Evolutionary conservation across 768 basidiomycete species (phyloP).

Genomic region (Botryobasidium botryosum): DNA sequence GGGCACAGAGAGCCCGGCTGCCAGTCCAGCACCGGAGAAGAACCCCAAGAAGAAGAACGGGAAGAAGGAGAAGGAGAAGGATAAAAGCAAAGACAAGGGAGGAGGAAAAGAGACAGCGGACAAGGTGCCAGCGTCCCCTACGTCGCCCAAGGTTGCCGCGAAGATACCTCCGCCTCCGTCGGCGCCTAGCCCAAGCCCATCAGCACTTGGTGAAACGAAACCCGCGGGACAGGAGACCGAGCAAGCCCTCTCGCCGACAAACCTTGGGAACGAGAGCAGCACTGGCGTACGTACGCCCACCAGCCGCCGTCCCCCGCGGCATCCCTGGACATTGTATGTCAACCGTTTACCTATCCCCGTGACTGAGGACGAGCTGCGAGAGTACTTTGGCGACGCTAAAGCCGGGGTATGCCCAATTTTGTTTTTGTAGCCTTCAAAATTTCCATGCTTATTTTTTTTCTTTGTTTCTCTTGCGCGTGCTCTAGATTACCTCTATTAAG

Average conservation of each 20-base stretch:
- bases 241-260: background rate
- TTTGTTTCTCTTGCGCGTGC: background rate
- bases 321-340: conserved; percentile 80
- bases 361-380: conserved; percentile 48
- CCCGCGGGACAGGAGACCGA: conserved; percentile 4
- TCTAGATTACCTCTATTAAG: conserved; percentile 50
- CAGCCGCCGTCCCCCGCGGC: conserved; percentile 39
- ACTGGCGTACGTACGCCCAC: conserved; percentile 58
- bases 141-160: conserved; percentile 5
- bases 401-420: conserved; percentile 35
- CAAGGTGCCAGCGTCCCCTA: conserved; percentile 14
- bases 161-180: background rate
- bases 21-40: conserved; percentile 25
- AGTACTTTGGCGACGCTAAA: conserved; percentile 60
- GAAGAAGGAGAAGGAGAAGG: conserved; percentile 47
- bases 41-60: conserved; percentile 28
- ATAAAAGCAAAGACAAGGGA: conserved; percentile 30
- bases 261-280: conserved; percentile 30
- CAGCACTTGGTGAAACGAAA: background rate
- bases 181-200: background rate
- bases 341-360: conserved; percentile 34
- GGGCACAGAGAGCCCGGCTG: conserved; percentile 23
- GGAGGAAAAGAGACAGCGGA: conserved; percentile 17
- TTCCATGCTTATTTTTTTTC: no score
- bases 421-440: background rate